Evolutionary conservation across 495 filamentous ascomycete genomes (phyloP).

Genomic region (Trichoderma virens): DNA sequence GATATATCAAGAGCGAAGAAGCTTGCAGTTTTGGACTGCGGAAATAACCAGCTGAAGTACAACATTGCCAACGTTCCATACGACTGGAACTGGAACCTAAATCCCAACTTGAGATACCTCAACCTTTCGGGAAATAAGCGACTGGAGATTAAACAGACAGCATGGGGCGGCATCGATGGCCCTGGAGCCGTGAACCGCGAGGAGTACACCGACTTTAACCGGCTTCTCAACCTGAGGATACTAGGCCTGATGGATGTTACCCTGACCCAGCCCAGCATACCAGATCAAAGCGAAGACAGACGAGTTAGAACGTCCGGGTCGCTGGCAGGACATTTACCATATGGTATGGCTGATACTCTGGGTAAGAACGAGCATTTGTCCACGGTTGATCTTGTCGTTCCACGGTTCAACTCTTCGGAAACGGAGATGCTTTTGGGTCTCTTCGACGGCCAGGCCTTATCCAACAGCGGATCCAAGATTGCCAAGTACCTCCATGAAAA

Average conservation of each 20-base stretch:
- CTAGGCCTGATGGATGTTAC: constrained; percentile 98
- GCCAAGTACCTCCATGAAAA: constrained; percentile 95
- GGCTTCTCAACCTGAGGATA: constrained; percentile 75
- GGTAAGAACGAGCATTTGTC: constrained; percentile 90
- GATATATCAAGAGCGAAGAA: constrained; percentile 92
- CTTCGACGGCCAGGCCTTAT: constrained; percentile 85
- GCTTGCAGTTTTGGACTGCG: constrained; percentile 83
- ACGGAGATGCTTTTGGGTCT: constrained; percentile 85
- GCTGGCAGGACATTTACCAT: constrained; percentile 74
- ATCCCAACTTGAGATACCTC: constrained; percentile 85
- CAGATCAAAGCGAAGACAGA: constrained; percentile 90
- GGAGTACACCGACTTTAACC: constrained; percentile 86
- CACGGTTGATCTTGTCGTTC: constrained; percentile 95
- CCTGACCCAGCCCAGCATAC: constrained; percentile 75
- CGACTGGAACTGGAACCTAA: constrained; percentile 99
- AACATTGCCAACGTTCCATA: constrained; percentile 99
- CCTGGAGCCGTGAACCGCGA: constrained; percentile 46
- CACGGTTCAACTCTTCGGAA: constrained; percentile 83
- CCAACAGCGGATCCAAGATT: constrained; percentile 83
- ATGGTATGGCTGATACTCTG: constrained; percentile 97
- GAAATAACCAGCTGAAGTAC: constrained; percentile 95
- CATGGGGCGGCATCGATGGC: constrained; percentile 24
- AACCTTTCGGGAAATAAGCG: constrained; percentile 97
- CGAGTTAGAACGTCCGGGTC: constrained; percentile 94
- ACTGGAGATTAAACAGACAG: constrained; percentile 85